Base-by-base conservation (phyloP, 164 flowering plant species). In the Umbilicus rupestris region DNA sequence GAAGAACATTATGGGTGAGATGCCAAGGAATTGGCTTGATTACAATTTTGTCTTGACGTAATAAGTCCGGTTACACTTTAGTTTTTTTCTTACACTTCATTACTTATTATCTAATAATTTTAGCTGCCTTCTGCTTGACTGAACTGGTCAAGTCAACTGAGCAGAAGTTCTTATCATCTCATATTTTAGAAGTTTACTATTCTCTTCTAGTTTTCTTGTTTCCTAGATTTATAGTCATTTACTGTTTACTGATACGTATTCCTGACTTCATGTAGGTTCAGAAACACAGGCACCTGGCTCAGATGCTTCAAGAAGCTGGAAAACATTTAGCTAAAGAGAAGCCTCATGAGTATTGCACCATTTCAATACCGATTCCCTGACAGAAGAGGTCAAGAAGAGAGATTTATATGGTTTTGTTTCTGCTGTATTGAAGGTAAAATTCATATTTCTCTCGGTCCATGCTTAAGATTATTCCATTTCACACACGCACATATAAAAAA, bases 371-470 rank as follows among this genome's bases (percentile, higher is more conserved):
- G 93, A 89, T 75, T 63, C 88, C 52, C 91, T 94, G 63, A 65
- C 72, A 29, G 99, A 94, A 72, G 96, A 89, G 67, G 96, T 91
- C 47, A 89, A 85, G 73, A 91, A 89, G 75, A 91, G 93, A 78
- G 99, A 91, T 76, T 0, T 85, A 46, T 91, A 84, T 85, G 97
- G 97, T 74, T 91, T 97, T 29, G 81, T 88, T 19, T 87, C 96
- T 70, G 88, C 99, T 49, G 78, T 91, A 15, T 64, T 94, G 58
- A 91, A 92, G 92, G 99, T 87, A 71, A 5, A 12, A 5, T 19
- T 52, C 4, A 52, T 22, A 30, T 8, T 6, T 52, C 52, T 47
- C 26, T 19, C 9, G 1, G 7, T 7, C 7, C 37, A 35, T 35
- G 37, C 7, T 3, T 0, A 35, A 3, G 37, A 35, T 35, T 35